Base-by-base conservation (phyloP, 805 yeast species). In the Maudiozyma turicensis region DNA sequence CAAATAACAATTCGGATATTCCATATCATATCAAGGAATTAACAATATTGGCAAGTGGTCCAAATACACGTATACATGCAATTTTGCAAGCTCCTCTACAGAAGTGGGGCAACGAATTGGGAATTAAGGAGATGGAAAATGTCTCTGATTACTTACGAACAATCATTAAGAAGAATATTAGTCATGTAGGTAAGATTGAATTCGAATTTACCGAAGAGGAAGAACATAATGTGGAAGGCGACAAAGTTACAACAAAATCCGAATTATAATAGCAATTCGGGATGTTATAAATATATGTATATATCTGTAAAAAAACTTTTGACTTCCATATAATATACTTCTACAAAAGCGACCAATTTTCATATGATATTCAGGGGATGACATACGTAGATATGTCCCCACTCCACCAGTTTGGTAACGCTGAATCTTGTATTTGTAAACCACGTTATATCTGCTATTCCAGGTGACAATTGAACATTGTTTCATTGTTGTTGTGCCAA, bases 41-140 rank as follows among this genome's bases (percentile, higher is more conserved):
- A 43, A 66, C 77, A 2, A 70, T 81, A 3, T 61, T 81, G 55
- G 66, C 78, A 0, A 74, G 82, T 2, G 86, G 86, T 4, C 84
- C 86, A 46, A 77, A 78, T 52, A 67, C 67, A 3, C 70, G 72
- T 45, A 69, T 69, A 5, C 66, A 61, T 44, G 44, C 66, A 14
- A 47, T 58, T 1, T 50, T 73, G 26, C 68, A 65, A 52, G 72
- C 66, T 8, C 77, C 77, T n/a, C 31, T 58, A 29, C 77, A 72
- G 54, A 69, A 68, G 60, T 72, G 75, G 75, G 75, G 65, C 29
- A 72, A 72, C 49, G 69, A 69, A 5, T 55, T 73, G 45, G 69
- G 63, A 11, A 61, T 72, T 26, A 61, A 61, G 20, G 76, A 73
- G 55, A 67, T 72, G 50, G 75, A 72, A 55, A 58, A 66, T 48